phyloP scores from a whole-genome alignment of 2,329 filamentous ascomycete genomes.

The Rhytidhysteron rufulum region DNA sequence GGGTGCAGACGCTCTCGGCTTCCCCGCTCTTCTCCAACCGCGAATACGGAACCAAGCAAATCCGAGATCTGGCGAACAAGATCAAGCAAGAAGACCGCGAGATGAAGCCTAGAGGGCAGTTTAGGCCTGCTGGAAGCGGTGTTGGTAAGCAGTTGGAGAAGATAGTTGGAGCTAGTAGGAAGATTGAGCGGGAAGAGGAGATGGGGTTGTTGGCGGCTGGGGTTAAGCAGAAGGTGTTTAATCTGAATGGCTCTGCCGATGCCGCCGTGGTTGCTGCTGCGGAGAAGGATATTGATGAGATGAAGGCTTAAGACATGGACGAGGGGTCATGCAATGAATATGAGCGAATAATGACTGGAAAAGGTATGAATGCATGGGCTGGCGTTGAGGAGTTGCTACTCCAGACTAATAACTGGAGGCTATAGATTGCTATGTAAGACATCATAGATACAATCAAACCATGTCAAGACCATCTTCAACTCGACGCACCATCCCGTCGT shows the following conservation, averaged over 20 bases:
- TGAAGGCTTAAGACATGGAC: constrained; percentile 33
- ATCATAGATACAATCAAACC: too few species aligned
- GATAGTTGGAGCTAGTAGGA: constrained; percentile 57
- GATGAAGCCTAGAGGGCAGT: constrained; percentile 27
- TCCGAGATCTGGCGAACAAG: constrained; percentile 81
- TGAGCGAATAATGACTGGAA: too few species aligned
- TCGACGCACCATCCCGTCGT: too few species aligned
- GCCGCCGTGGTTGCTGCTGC: too few species aligned
- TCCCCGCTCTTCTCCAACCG: constrained; percentile 87
- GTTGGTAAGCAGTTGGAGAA: constrained; percentile 54
- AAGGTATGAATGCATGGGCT: constrained; percentile 4
- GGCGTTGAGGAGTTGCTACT: constrained; percentile 4
- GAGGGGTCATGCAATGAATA: background rate
- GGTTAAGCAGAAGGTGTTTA: constrained; percentile 62
- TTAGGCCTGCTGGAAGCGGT: constrained; percentile 22
- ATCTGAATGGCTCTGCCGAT: constrained; percentile 9
- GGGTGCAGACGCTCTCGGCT: constrained; percentile 92
- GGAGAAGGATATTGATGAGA: constrained; percentile 24
- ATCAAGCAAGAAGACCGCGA: constrained; percentile 60
- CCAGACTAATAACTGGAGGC: too few species aligned
- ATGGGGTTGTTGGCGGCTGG: constrained; percentile 60
- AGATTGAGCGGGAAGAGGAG: constrained; percentile 59
- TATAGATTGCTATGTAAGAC: too few species aligned
- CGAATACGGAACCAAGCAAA: constrained; percentile 89
- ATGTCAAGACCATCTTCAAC: too few species aligned